Base-by-base conservation (phyloP, 2,329 filamentous ascomycete species). In the Alternaria brassicae region DNA sequence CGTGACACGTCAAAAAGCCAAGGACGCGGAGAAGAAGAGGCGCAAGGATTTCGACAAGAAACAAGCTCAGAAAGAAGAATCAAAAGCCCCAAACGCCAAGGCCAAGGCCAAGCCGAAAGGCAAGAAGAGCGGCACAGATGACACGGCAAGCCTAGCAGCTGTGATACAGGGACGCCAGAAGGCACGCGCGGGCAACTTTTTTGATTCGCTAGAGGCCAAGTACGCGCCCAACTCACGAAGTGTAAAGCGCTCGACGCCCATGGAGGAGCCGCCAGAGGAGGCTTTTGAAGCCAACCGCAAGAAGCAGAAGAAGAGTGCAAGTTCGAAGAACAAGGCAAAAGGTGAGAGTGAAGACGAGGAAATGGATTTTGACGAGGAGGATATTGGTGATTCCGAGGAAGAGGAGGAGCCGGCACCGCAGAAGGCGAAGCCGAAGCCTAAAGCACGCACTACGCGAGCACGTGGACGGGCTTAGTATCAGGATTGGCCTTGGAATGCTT, bases 211-310 rank as follows among this genome's bases (percentile, higher is more conserved):
- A 1, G 74, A 77, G 54, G 72, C 72, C 7, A 75, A 75, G 58
- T 78, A 77, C 30, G 74, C 76, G 44, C 69, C 72, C 19, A 75
- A 74, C 56, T 58, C 67, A 66, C 78, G 75, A 62, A 80, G 77
- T 56, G 86, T 85, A 69, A 81, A 79, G 34, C 82, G 79, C 65
- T 62, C 69, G 44, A 61, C 65, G 52, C 75, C 72, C 54, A 78
- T 76, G 65, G 83, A 85, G 52, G 85, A 87, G 71, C 86, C 85
- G 25, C 82, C 86, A 1, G 89, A 92, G 67, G 89, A 91, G 61
- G 83, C 84, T 13, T 88, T 88, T 53, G 65, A 72, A 53, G 76
- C 76, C 28, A 79, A 67, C 9, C 56, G 58, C 19, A 75, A 75
- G 66, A 75, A 73, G 61, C 62, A 66, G 45, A 74, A 68, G 59